These are phyloP conservation scores for Euphorbia celastroides DNA, from an alignment of 441 rosid species.

Conservation along the genomic window DNA sequence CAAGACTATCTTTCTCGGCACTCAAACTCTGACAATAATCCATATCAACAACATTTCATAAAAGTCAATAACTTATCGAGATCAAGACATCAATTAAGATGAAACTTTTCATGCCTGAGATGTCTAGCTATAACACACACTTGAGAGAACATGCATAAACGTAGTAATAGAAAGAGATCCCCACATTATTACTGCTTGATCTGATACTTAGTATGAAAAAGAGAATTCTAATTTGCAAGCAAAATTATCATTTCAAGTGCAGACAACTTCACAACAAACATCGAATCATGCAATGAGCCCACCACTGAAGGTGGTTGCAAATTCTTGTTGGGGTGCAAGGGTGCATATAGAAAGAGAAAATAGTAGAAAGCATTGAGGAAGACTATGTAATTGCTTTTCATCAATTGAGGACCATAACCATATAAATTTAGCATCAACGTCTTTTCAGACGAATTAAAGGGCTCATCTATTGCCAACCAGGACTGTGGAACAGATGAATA, in stretches of 20 bases:
- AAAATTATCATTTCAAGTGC: neutral
- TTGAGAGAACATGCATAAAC: neutral
- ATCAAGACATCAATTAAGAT: neutral
- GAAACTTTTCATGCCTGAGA: neutral
- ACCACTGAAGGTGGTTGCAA: neutral
- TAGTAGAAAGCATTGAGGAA: neutral
- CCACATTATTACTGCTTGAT: neutral
- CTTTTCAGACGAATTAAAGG: neutral
- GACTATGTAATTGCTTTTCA: neutral
- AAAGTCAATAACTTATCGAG: conserved; percentile 2
- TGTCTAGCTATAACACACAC: neutral
- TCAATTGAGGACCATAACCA: neutral
- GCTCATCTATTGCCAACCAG: no score
- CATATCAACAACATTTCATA: conserved; percentile 1
- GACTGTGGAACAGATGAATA: no score
- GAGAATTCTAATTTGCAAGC: no score
- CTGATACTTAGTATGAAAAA: neutral
- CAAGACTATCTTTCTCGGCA: conserved; percentile 90
- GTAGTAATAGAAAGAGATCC: neutral
- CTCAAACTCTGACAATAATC: conserved; percentile 56
- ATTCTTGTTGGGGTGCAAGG: neutral
- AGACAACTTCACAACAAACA: neutral
- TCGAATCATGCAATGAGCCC: neutral
- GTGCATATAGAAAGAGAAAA: neutral
- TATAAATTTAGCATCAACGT: neutral